A percentile compares a stretch with the other conserved stretches of the same genome.
phyloP scores from a whole-genome alignment of 2,329 filamentous ascomycete genomes.

The Aspergillus texensis region DNA sequence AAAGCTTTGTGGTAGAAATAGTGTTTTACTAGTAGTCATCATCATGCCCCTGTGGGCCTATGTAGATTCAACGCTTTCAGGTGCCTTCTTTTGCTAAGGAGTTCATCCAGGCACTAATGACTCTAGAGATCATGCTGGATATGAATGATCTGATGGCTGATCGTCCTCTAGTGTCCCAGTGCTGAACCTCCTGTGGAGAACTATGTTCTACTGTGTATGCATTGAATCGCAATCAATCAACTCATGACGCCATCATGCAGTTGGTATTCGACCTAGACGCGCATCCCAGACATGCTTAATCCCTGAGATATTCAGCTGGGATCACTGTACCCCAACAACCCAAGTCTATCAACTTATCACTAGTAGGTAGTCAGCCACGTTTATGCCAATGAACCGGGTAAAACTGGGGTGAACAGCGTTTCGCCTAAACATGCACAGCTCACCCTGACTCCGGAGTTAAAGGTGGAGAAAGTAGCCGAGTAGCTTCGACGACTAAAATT shows the following conservation, averaged over 20 bases:
- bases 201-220: background rate
- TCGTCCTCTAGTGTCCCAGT: background rate
- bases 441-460: background rate
- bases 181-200: background rate
- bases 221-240: background rate
- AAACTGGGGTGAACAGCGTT: background rate
- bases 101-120: no score
- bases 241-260: background rate
- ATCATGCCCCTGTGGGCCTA: background rate
- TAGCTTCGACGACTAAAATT: background rate
- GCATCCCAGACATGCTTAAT: background rate
- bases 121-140: background rate
- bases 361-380: slow-evolving; percentile 1
- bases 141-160: background rate
- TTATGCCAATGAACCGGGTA: background rate
- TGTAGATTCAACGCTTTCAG: background rate
- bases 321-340: background rate
- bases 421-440: background rate
- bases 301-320: background rate
- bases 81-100: no score
- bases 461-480: background rate
- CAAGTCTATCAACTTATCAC: background rate
- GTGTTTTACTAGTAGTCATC: background rate
- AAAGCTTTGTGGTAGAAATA: background rate
- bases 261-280: background rate